A percentile compares a stretch with the other conserved stretches of the same genome.
phyloP scores from a whole-genome alignment of 2,329 filamentous ascomycete genomes.

The Pseudocercospora eumusae region DNA sequence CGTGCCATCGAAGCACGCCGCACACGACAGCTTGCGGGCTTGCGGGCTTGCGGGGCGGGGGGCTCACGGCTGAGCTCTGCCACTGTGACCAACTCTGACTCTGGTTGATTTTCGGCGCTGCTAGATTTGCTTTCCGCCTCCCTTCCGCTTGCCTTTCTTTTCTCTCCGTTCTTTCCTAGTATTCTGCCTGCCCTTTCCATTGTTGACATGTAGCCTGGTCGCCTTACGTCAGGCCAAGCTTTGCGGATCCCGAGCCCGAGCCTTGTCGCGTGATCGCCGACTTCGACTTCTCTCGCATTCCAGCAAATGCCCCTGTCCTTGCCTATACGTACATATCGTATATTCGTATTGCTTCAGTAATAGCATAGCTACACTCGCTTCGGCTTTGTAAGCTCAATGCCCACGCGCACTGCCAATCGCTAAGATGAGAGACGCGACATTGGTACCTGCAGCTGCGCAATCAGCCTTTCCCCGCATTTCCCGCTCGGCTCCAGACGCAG shows the following conservation, averaged over 20 bases:
- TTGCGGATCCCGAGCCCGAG: neutral
- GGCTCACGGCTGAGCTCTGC: too few species aligned
- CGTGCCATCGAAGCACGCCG: neutral
- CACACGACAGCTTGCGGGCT: slow-evolving; percentile 1
- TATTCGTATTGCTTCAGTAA: neutral
- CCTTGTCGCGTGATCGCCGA: neutral
- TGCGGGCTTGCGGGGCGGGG: too few species aligned
- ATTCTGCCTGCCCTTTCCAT: too few species aligned
- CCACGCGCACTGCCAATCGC: slow-evolving; percentile 2
- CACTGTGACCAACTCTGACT: too few species aligned
- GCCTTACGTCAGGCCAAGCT: neutral
- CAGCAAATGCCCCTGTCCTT: neutral
- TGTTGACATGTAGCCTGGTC: slow-evolving; percentile 4
- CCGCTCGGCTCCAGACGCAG: neutral
- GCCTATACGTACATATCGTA: too few species aligned
- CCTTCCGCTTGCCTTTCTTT: neutral
- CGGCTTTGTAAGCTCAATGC: slow-evolving; percentile 2
- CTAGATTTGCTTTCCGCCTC: neutral
- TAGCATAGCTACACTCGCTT: neutral
- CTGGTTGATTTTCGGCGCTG: slow-evolving; percentile 6
- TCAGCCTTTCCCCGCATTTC: slow-evolving; percentile 5
- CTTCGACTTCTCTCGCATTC: neutral
- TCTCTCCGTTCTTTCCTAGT: neutral
- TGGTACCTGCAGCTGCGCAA: slow-evolving; percentile 5
- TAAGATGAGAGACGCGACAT: slow-evolving; percentile 1